A percentile compares a stretch with the other conserved stretches of the same genome.
phyloP scores from a whole-genome alignment of 139 green algal species.

The Closterium sp. region DNA sequence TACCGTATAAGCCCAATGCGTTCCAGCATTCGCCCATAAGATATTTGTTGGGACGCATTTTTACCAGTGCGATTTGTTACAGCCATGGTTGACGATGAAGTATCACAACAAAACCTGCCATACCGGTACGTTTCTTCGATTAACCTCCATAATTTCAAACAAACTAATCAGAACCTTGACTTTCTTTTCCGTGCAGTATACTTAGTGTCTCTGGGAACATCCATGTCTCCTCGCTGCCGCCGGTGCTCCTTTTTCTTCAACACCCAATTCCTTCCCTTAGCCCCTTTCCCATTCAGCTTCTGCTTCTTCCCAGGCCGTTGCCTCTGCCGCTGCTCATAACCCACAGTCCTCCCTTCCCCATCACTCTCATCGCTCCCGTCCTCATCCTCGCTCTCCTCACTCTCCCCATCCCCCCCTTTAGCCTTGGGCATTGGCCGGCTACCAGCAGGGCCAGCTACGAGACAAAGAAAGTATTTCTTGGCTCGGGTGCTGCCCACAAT shows the following conservation, averaged over 20 bases:
- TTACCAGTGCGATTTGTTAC: no score
- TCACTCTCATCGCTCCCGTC: not conserved
- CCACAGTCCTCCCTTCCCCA: not conserved
- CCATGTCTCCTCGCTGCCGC: not conserved
- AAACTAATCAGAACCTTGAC: not conserved
- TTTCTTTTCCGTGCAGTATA: conserved; percentile 1
- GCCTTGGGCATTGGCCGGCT: not conserved
- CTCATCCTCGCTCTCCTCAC: not conserved
- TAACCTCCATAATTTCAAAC: not conserved
- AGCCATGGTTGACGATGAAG: no score
- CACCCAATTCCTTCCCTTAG: conserved; percentile 8
- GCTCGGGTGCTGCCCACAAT: not conserved
- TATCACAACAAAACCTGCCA: no score
- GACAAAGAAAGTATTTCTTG: conserved; percentile 1
- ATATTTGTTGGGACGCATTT: no score
- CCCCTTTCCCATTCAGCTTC: not conserved
- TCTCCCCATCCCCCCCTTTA: conserved; percentile 6
- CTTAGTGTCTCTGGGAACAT: conserved; percentile 12
- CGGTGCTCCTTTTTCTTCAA: conserved; percentile 16
- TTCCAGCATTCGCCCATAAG: no score
- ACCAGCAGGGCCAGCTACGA: not conserved
- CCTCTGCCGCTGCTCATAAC: conserved; percentile 1
- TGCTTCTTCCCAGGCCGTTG: conserved; percentile 1
- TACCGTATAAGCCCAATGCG: no score
- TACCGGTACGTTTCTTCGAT: no score